Conservation (phyloP, 2,329 filamentous ascomycete species). For the Penicillium sp. region DNA sequence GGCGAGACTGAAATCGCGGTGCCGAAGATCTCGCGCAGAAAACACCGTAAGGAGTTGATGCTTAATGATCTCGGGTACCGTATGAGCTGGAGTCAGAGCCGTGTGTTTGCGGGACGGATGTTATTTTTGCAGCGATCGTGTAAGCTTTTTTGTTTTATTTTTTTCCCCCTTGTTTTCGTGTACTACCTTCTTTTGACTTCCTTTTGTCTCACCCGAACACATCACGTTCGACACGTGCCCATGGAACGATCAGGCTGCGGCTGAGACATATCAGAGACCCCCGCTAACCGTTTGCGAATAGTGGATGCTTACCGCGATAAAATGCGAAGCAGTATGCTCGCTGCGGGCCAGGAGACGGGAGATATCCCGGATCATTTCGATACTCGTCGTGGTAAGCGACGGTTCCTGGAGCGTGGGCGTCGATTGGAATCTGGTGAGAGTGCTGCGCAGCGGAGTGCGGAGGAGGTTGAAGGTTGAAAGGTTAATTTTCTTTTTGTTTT, state of each 20-base stretch:
- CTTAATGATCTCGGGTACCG: slow-evolving; percentile 88
- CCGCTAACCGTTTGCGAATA: slow-evolving; percentile 31
- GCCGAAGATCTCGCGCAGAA: slow-evolving; percentile 60
- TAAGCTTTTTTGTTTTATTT: slow-evolving; percentile 49
- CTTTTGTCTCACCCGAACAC: slow-evolving; percentile 3
- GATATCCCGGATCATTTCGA: slow-evolving; percentile 76
- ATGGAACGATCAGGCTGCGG: not conserved
- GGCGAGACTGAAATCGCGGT: slow-evolving; percentile 69
- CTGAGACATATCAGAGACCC: slow-evolving; percentile 2
- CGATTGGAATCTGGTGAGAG: slow-evolving; percentile 17
- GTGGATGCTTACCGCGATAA: slow-evolving; percentile 93
- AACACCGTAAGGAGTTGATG: slow-evolving; percentile 72
- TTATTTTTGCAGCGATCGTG: slow-evolving; percentile 83
- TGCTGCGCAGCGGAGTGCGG: slow-evolving; percentile 28
- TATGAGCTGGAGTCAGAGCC: slow-evolving; percentile 93
- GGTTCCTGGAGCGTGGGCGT: slow-evolving; percentile 50
- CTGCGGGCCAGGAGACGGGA: slow-evolving; percentile 64
- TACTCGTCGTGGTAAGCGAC: slow-evolving; percentile 74
- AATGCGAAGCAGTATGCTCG: slow-evolving; percentile 72
- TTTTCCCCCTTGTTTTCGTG: slow-evolving; percentile 1
- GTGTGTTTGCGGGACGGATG: slow-evolving; percentile 76
- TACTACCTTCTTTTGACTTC: slow-evolving; percentile 7
- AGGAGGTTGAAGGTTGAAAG: slow-evolving; percentile 30
- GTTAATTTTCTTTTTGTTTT: not conserved
- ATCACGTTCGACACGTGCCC: slow-evolving; percentile 3